phyloP scores from a whole-genome alignment of 129 eudicot species.

The Flaveria trinervia region DNA sequence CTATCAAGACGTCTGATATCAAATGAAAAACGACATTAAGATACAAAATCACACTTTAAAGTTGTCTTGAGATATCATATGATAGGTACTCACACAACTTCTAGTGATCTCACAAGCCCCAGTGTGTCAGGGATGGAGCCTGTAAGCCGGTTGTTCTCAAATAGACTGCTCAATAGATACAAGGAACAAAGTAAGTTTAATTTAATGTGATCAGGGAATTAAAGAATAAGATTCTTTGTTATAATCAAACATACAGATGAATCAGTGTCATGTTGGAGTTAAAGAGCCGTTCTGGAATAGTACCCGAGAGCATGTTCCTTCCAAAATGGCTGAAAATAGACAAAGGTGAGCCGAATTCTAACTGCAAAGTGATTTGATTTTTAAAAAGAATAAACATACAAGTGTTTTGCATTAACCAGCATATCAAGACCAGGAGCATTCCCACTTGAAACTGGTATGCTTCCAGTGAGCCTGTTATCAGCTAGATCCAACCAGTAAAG shows the following conservation, averaged over 20 bases:
- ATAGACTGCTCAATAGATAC: conserved; percentile 52
- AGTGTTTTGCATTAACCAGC: conserved; percentile 64
- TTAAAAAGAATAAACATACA: conserved; percentile 49
- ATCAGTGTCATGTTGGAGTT: conserved; percentile 55
- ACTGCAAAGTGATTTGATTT: neutral
- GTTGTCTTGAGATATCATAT: neutral
- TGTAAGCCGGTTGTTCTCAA: conserved; percentile 67
- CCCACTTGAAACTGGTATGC: conserved; percentile 73
- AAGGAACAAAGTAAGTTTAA: neutral
- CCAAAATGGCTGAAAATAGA: conserved; percentile 75
- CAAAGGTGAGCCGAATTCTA: neutral
- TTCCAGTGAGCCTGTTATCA: conserved; percentile 69
- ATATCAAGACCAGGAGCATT: conserved; percentile 73
- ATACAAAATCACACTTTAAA: neutral
- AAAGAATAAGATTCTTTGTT: neutral
- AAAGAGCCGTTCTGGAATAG: conserved; percentile 63
- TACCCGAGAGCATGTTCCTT: conserved; percentile 69
- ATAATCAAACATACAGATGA: conserved; percentile 67
- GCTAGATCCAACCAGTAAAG: conserved; percentile 93
- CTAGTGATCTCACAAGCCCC: conserved; percentile 60
- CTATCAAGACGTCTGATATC: conserved; percentile 47
- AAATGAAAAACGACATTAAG: conserved; percentile 6
- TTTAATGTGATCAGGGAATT: neutral
- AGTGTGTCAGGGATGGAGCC: conserved; percentile 69
- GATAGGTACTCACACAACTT: conserved; percentile 71